These are phyloP conservation scores for Neonectria sp. DNA, from an alignment of 2,329 filamentous ascomycete species.

Conservation along the genomic window DNA sequence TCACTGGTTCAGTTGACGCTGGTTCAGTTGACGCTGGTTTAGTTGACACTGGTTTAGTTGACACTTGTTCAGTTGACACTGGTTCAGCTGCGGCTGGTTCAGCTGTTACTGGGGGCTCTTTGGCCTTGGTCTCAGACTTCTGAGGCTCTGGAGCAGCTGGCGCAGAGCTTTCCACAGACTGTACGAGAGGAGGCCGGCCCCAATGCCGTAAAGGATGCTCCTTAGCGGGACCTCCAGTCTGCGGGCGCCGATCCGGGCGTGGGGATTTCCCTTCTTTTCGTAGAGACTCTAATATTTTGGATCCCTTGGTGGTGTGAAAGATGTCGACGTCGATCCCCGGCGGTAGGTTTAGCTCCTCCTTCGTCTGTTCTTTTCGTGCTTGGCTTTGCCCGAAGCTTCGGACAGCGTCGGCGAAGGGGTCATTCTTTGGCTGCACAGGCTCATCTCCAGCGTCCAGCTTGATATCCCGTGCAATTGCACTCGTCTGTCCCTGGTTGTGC, in stretches of 20 bases:
- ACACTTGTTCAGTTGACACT: neutral
- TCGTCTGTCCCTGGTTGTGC: slow-evolving; percentile 2
- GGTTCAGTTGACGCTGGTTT: neutral
- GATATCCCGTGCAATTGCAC: slow-evolving; percentile 24
- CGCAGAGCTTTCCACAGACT: slow-evolving; percentile 20
- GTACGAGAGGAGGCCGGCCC: slow-evolving; percentile 47
- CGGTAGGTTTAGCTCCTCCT: slow-evolving; percentile 54
- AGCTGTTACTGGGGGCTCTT: slow-evolving; percentile 7
- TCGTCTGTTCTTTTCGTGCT: slow-evolving; percentile 28
- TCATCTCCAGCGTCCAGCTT: slow-evolving; percentile 15
- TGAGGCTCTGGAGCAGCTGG: slow-evolving; percentile 17
- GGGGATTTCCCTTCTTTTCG: slow-evolving; percentile 45
- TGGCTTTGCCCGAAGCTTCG: slow-evolving; percentile 17
- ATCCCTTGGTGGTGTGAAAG: slow-evolving; percentile 63
- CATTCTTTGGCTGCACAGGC: slow-evolving; percentile 15
- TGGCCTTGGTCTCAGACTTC: slow-evolving; percentile 15
- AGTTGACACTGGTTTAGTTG: neutral
- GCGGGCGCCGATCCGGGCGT: slow-evolving; percentile 22
- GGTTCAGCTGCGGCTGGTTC: slow-evolving; percentile 1
- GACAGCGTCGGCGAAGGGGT: slow-evolving; percentile 25
- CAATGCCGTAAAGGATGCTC: slow-evolving; percentile 57
- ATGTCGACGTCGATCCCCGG: slow-evolving; percentile 62
- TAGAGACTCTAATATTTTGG: slow-evolving; percentile 60
- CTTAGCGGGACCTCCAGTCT: slow-evolving; percentile 46
- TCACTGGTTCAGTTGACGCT: neutral